A percentile compares a stretch with the other conserved stretches of the same genome.
phyloP scores from a whole-genome alignment of 176 grass and related monocot genomes.

The Aechmea fasciata region DNA sequence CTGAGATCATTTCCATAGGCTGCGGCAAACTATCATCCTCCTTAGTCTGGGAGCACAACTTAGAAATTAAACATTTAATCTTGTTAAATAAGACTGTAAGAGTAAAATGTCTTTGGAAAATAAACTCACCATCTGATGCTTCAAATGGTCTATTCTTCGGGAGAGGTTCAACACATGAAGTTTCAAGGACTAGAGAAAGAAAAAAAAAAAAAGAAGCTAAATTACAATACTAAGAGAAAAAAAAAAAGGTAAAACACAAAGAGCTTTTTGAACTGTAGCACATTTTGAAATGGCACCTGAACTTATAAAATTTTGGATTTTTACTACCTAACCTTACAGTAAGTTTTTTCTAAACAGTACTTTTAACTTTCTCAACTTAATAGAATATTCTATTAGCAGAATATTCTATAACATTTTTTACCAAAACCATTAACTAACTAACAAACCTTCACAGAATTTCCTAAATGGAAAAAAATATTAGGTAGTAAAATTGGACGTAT shows the following conservation, averaged over 20 bases:
- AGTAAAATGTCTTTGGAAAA: conserved; percentile 4
- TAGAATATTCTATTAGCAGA: no score
- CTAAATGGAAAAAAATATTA: no score
- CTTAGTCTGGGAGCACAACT: conserved; percentile 11
- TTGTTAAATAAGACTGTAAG: conserved; percentile 18
- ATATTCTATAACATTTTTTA: no score
- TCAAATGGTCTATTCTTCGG: conserved; percentile 64
- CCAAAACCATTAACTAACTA: no score
- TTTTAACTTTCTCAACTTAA: no score
- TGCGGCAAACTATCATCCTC: conserved; percentile 7
- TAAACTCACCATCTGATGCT: conserved; percentile 50
- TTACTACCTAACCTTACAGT: neutral
- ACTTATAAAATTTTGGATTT: no score
- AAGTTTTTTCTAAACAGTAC: neutral
- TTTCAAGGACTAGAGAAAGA: conserved; percentile 72
- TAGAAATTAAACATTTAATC: neutral
- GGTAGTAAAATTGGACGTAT: no score
- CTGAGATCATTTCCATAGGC: conserved; percentile 21
- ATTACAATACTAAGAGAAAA: no score
- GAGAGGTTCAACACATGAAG: conserved; percentile 80
- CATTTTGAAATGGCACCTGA: no score
- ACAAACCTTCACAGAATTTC: no score
- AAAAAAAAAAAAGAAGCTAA: neutral
- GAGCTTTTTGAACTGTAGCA: no score
- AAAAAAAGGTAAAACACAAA: no score